Evolutionary conservation across 2,329 filamentous ascomycete genomes (phyloP).

Genomic region (Passalora sequoiae): DNA sequence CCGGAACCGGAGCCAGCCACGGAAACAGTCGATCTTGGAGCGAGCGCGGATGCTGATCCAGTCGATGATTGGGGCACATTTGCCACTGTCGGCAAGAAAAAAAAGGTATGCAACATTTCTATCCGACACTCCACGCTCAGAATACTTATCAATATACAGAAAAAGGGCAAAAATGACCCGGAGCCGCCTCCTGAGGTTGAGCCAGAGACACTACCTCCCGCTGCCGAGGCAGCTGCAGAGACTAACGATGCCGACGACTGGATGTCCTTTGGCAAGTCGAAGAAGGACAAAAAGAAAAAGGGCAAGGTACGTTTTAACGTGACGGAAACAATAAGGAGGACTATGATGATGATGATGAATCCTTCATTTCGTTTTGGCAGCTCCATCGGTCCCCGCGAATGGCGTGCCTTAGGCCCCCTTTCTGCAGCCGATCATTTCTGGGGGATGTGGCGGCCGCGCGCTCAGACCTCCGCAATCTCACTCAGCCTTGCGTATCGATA

Average conservation of each 20-base stretch:
- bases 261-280: slow-evolving; percentile 17
- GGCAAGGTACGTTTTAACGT: slow-evolving; percentile 30
- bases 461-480: slow-evolving; percentile 32
- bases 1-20: slow-evolving; percentile 24
- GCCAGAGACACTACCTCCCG: slow-evolving; percentile 30
- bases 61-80: slow-evolving; percentile 28
- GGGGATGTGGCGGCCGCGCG: slow-evolving; percentile 21
- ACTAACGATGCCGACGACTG: slow-evolving; percentile 15
- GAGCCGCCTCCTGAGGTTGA: slow-evolving; percentile 40
- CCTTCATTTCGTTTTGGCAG: slow-evolving; percentile 7
- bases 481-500: slow-evolving; percentile 26
- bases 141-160: not conserved
- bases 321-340: too few species aligned
- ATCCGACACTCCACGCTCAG: not conserved
- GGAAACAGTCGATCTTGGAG: not conserved
- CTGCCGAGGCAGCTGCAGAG: slow-evolving; percentile 23
- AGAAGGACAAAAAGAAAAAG: slow-evolving; percentile 33
- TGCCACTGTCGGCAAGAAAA: slow-evolving; percentile 8
- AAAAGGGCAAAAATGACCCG: slow-evolving; percentile 2
- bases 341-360: slow-evolving; percentile 7
- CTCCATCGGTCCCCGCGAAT: slow-evolving; percentile 14
- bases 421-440: slow-evolving; percentile 12
- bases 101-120: not conserved
- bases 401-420: slow-evolving; percentile 12
- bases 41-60: not conserved